Base-by-base conservation (phyloP, 352 stramenopile species). In the Phytophthora syringae region DNA sequence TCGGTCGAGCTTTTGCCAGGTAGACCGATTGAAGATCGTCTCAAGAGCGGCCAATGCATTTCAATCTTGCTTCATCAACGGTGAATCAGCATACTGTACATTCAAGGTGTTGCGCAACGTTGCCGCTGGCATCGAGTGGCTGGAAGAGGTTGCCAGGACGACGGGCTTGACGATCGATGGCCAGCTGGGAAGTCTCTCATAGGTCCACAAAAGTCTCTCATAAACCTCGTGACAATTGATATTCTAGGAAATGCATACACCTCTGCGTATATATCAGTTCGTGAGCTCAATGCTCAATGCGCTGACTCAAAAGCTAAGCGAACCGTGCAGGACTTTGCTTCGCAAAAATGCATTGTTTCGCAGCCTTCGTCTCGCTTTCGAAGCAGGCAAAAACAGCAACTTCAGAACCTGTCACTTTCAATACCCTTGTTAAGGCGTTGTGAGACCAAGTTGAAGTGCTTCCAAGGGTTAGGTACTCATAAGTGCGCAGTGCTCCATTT, bases 101-200 rank as follows among this genome's bases (percentile, higher is more conserved):
- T n/a, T n/a, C n/a, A n/a, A n/a, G n/a, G n/a, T n/a, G n/a, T n/a
- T n/a, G n/a, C n/a, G n/a, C n/a, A n/a, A n/a, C n/a, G n/a, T n/a
- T 21, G 37, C 37, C 37, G 3, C 15, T 20, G 37, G 30, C 30
- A 48, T 21, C 22, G 51, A 62, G 60, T 65, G 62, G 54, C 47
- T 65, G 54, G 48, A 49, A 51, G 11, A 70, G 37, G 48, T 36
- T 18, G 21, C 52, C 0, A 56, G 40, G 42, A 37, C n/a, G 24
- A 40, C 21, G 47, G 49, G 30, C 21, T 70, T 52, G 54, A 59
- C 61, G 53, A 63, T 56, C 21, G 34, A n/a, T 3, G 24, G 27
- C 37, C 60, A 64, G 44, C 52, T 69, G 60, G 52, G 15, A 65
- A 70, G 63, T 71, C 63, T 67, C 51, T 67, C 60, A 67, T 62